Base-by-base conservation (phyloP, 257 asterid species). In the Nicotiana benthamiana region DNA sequence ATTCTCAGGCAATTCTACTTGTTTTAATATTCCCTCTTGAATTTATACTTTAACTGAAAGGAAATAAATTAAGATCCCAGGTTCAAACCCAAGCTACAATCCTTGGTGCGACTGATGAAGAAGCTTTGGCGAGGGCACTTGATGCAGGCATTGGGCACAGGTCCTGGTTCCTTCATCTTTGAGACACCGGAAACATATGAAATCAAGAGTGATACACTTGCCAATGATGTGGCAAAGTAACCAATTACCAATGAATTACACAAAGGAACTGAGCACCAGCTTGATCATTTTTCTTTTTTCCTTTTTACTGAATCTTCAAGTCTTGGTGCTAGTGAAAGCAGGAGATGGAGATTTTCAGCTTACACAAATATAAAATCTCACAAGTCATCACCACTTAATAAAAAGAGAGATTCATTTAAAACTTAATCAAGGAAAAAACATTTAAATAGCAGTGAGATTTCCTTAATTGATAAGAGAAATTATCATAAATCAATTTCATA, bases 101-200 rank as follows among this genome's bases (percentile, higher is more conserved):
- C 22, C 32, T 70, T 70, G 6, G 34, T 40, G 98, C 93, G 79
- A 95, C 93, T 85, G 99, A 95, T 83, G 99, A 95, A 88, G 99
- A 93, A 24, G 99, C 98, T 48, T 82, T 93, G 76, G 91, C 93
- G 80, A 91, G 74, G 86, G 99, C 99, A 66, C 88, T 95, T 80
- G 97, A 95, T 88, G 84, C 95, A 27, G 99, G 98, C 86, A 92
- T 90, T 56, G 98, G 34, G 98, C 98, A 48, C 98, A 95, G 98
- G 98, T 93, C 77, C 75, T 57, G 77, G 20, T 64, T 84, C 36
- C 62, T 9, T 75, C 46, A 51, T 80, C 40, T 40, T 46, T 79
- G 67, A 9, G 36, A 43, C 9, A 27, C 6, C 34, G 62, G 24
- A 34, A 40, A 77, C 32, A 48, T 70, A 70, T 70, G 77, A 70